Conservation (phyloP, 2,329 filamentous ascomycete genomes). For the Botrytis paeoniae region DNA sequence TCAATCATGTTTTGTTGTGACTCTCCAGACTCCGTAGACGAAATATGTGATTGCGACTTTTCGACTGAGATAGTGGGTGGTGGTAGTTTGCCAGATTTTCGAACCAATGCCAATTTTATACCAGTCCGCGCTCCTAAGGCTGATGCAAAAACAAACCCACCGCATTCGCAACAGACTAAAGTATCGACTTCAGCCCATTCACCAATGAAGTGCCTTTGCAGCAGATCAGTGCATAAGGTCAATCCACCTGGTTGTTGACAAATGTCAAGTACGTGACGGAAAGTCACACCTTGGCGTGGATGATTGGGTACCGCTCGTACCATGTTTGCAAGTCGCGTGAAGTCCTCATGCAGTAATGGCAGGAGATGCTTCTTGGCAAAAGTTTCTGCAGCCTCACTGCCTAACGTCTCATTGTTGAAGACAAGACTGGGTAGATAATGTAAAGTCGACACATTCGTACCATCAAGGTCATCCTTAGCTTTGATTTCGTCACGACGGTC, state of each 20-base stretch:
- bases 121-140: slow-evolving; percentile 44
- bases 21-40: slow-evolving; percentile 39
- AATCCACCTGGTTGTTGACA: slow-evolving; percentile 35
- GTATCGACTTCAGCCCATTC: slow-evolving; percentile 47
- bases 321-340: slow-evolving; percentile 50
- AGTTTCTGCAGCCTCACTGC: slow-evolving; percentile 38
- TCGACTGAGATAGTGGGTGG: slow-evolving; percentile 50
- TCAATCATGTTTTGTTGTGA: slow-evolving; percentile 44
- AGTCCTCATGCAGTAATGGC: slow-evolving; percentile 46
- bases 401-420: slow-evolving; percentile 51
- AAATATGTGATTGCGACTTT: slow-evolving; percentile 53
- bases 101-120: slow-evolving; percentile 49
- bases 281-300: slow-evolving; percentile 50
- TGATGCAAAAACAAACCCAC: slow-evolving; percentile 55
- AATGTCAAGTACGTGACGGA: slow-evolving; percentile 50
- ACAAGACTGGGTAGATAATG: slow-evolving; percentile 44
- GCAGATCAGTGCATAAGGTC: slow-evolving; percentile 48
- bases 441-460: slow-evolving; percentile 29
- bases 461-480: slow-evolving; percentile 22
- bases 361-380: slow-evolving; percentile 44
- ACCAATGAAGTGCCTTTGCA: slow-evolving; percentile 46
- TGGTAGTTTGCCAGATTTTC: slow-evolving; percentile 57
- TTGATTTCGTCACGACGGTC: slow-evolving; percentile 19
- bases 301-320: slow-evolving; percentile 49
- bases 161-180: slow-evolving; percentile 54